Base-by-base conservation (phyloP, 345 rosid species). In the Fremontodendron californicum region DNA sequence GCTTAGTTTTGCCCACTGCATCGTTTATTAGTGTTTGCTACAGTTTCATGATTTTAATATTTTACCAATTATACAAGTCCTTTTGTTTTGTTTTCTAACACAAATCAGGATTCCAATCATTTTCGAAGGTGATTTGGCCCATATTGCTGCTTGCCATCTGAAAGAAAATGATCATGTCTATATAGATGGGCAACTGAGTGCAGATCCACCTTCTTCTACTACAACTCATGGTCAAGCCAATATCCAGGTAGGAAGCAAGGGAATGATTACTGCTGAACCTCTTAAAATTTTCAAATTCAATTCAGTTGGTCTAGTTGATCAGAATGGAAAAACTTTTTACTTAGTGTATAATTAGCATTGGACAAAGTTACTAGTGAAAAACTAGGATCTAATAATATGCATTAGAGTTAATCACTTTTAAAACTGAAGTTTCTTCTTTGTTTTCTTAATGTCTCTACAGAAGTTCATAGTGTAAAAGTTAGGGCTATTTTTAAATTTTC, bases 91-190 rank as follows among this genome's bases (percentile, higher is more conserved):
- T 77, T 49, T 31, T 49, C 9, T 76, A 7, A 43, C 33, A 25
- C 27, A 49, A 74, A 78, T 76, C 55, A 92, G 97, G 92, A 87
- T 94, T 74, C 96, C 96, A 5, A 72, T 94, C 9, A 33, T 80
- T 51, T 94, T 94, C 75, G 91, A 91, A 78, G 97, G 94, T 51
- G 94, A 91, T 81, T 86, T 92, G 78, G 97, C 97, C 80, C 92
- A 86, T 61, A 74, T 86, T 77, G 97, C 93, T 33, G 83, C 83
- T 65, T 82, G 72, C 63, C 94, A 94, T 83, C 74, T 92, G 73
- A 91, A 89, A 79, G 79, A 78, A 73, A 78, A 87, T 18, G 94
- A 91, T 83, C 87, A 76, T 16, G 83, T 94, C 77, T 82, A 81
- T 79, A 79, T 94, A 48, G 82, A 82, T 3, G 98, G 98, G 76